Evolutionary conservation across 2,329 filamentous ascomycete genomes (phyloP), one percentile per base, ranked within the genome.

Genomic region (Cladosporium sp.): DNA sequence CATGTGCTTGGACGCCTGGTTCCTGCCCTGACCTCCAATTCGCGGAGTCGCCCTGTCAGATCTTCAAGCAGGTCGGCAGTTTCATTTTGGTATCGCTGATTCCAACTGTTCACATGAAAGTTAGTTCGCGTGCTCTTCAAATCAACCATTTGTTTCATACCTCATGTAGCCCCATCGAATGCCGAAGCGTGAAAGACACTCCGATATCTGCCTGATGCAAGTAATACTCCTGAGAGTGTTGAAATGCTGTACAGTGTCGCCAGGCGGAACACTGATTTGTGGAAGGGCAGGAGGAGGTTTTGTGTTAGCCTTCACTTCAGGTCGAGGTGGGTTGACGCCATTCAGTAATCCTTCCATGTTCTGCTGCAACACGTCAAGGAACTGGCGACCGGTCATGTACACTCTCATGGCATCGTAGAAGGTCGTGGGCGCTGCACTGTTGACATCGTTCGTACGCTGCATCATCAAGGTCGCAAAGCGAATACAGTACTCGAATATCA

Each of bases 341-440:
- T 59, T 60, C n/a, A 70, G 63, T 1, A 77, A 64, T 3, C 62
- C 60, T 9, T 82, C 76, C 36, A 74, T 72, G 58, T 78, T 76
- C n/a, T 75, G 71, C 49, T 73, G 74, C 18, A 85, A 63, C 1
- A 82, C 71, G 52, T 80, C 74, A 22, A 83, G 69, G 47, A 85
- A 79, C 48, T 80, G 77, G 39, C 73, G 72, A 13, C 78, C 79
- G 1, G 82, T 79, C 69, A 81, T 95, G 62, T 88, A 93, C 1
- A 89, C 84, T 47, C 91, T 83, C 62, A 95, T 79, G 1, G 90
- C 88, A 64, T 96, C 92, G 62, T 95, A 85, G 61, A 91, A 96
- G 1, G 88, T 92, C 61, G 93, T 82, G 45, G 92, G 86, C 4
- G 85, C 80, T n/a, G 79, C 76, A 54, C 83, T 79, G 27, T 74